phyloP scores from a whole-genome alignment of 306 rosid species.

The Lagenaria siceraria region DNA sequence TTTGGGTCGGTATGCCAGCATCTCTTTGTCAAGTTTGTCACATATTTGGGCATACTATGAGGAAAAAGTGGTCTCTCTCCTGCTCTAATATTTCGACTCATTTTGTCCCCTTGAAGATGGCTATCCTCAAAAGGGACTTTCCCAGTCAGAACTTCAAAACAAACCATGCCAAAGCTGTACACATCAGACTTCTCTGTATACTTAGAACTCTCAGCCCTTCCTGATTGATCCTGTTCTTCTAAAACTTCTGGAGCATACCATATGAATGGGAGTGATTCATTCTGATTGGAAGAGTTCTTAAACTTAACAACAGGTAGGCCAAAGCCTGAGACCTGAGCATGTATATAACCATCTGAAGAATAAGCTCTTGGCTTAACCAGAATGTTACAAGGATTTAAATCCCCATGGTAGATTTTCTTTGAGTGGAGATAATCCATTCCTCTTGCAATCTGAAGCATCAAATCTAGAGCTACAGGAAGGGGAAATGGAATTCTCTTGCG shows the following conservation, averaged over 20 bases:
- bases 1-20: constrained; percentile 76
- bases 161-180: constrained; percentile 89
- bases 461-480: constrained; percentile 63
- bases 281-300: constrained; percentile 41
- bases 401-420: constrained; percentile 57
- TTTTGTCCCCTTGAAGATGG: constrained; percentile 87
- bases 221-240: constrained; percentile 64
- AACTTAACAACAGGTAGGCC: constrained; percentile 35
- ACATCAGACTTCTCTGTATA: constrained; percentile 69
- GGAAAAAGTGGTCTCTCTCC: constrained; percentile 91
- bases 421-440: constrained; percentile 84
- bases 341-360: constrained; percentile 52
- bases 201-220: constrained; percentile 25
- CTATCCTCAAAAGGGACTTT: constrained; percentile 90
- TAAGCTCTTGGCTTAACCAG: constrained; percentile 55
- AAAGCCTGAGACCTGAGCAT: constrained; percentile 62
- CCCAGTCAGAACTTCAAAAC: constrained; percentile 83
- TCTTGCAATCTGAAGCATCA: constrained; percentile 91
- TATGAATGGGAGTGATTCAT: constrained; percentile 45
- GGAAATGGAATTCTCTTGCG: constrained; percentile 51
- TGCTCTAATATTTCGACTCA: constrained; percentile 78
- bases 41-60: constrained; percentile 42
- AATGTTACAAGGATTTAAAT: constrained; percentile 56
- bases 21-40: constrained; percentile 64
- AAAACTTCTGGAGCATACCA: constrained; percentile 88